Evolutionary conservation across 345 rosid genomes (phyloP).

Genomic region (Eutrema japonicum): DNA sequence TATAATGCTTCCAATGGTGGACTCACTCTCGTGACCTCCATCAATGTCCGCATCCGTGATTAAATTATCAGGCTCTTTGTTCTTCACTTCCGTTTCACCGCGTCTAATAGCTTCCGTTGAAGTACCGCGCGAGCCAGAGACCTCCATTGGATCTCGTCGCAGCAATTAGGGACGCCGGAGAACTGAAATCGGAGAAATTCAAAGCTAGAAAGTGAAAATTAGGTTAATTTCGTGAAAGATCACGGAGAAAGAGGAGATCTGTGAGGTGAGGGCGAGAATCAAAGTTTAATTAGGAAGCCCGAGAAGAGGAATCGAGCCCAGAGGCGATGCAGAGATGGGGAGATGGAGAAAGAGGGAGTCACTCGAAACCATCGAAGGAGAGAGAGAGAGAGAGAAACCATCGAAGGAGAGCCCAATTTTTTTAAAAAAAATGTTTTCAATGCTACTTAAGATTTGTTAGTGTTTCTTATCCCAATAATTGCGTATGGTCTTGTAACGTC

Average conservation of each 20-base stretch:
- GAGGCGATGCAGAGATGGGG: slow-evolving; percentile 20
- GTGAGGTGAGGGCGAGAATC: slow-evolving; percentile 28
- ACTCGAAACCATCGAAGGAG: too few relatives aligned
- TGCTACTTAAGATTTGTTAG: too few relatives aligned
- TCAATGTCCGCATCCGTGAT: slow-evolving; percentile 14
- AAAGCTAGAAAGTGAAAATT: neutral
- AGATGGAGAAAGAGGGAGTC: neutral
- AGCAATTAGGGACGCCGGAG: neutral
- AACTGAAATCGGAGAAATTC: slow-evolving; percentile 11
- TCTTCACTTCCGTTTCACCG: slow-evolving; percentile 20
- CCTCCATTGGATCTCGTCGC: slow-evolving; percentile 46
- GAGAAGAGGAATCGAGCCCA: slow-evolving; percentile 29
- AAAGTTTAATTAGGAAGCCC: slow-evolving; percentile 9
- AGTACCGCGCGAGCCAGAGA: slow-evolving; percentile 36
- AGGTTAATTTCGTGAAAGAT: slow-evolving; percentile 10
- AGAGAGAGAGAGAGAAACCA: too few relatives aligned
- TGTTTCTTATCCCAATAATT: too few relatives aligned
- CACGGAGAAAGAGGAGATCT: slow-evolving; percentile 36
- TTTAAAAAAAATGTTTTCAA: too few relatives aligned
- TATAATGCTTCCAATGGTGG: slow-evolving; percentile 10
- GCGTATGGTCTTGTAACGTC: too few relatives aligned
- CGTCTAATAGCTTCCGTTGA: slow-evolving; percentile 31
- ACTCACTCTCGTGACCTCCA: slow-evolving; percentile 17
- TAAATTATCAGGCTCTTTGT: neutral
- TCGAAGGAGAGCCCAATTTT: too few relatives aligned